Percentiles rank a stretch among this genome's conserved stretches.
Evolutionary conservation across 257 asterid species (phyloP).

Genomic region (Solanum sitiens): DNA sequence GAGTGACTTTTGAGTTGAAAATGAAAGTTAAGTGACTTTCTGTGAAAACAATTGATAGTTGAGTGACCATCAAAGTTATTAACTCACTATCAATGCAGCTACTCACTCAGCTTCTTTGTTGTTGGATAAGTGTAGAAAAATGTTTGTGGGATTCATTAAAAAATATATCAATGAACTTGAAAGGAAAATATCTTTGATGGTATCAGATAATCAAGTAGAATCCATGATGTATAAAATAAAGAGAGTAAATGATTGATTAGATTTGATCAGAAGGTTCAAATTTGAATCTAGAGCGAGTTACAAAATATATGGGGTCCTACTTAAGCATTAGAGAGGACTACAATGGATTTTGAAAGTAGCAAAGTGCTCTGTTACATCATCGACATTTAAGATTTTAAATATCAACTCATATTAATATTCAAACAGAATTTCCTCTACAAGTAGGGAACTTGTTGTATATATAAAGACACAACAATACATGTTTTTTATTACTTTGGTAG

Average conservation of each 20-base stretch:
- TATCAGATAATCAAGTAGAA: slow-evolving; percentile 21
- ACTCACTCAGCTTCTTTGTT: slow-evolving; percentile 22
- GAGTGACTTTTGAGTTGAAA: no score
- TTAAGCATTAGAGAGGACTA: slow-evolving; percentile 57
- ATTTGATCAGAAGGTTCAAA: slow-evolving; percentile 11
- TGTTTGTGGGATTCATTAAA: slow-evolving; percentile 39
- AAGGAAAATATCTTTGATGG: slow-evolving; percentile 17
- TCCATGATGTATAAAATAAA: slow-evolving; percentile 48
- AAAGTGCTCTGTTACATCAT: not conserved
- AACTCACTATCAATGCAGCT: slow-evolving; percentile 2
- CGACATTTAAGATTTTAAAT: not conserved
- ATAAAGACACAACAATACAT: not conserved
- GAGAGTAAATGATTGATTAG: slow-evolving; percentile 56
- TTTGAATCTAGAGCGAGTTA: slow-evolving; percentile 38
- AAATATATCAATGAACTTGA: slow-evolving; percentile 50
- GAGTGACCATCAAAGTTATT: no score
- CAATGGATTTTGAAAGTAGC: slow-evolving; percentile 27
- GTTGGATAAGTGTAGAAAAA: slow-evolving; percentile 44
- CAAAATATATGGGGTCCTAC: slow-evolving; percentile 45
- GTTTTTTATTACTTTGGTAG: no score
- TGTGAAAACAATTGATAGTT: no score
- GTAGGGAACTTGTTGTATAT: not conserved
- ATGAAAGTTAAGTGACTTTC: no score
- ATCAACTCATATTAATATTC: not conserved
- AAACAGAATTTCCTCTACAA: not conserved